Base-by-base conservation (phyloP, 192 early-diverging fungal species). In the Diversispora epigaea region DNA sequence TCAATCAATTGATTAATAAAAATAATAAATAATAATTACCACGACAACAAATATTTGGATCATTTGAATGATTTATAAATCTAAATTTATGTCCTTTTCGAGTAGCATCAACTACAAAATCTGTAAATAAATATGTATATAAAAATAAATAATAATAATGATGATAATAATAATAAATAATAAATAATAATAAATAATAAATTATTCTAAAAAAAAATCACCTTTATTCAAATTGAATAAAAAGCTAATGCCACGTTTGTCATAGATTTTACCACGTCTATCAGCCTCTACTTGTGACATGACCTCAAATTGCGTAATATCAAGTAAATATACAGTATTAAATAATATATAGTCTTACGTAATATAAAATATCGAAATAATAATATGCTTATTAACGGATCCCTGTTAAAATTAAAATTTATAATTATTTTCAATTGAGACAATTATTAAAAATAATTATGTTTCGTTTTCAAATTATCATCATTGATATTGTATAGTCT, bases 191-290 rank as follows among this genome's bases (percentile, higher is more conserved):
- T 7, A 50, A 22, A 21, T 19, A 71, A 71, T 3, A 40, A 71
- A 55, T n/a, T 10, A 4, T 39, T 58, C 7, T 44, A 52, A 52
- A 71, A n/a, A 41, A 32, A 60, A 6, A 8, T 55, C n/a, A 75
- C 73, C 73, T 43, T 64, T 75, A 54, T 75, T 75, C 46, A 75
- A 54, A 54, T 75, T 75, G 32, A 75, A 75, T 22, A 75, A 75
- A 54, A 75, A 75, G 21, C 73, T 75, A 7, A 39, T 64, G 6
- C 73, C 47, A n/a, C 73, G 46, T 25, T 75, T 75, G 41, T 75
- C 73, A 40, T 75, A 75, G 17, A 75, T 65, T 55, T 75, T 75
- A 17, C 73, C 73, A 39, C 73, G 73, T 12, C 73, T 15, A n/a
- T 75, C 73, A 4, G 73, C 73, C 44, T 75, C 73, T 0, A 45